Conservation (phyloP, 768 basidiomycete species). For the Phanerochaete carnosa region DNA sequence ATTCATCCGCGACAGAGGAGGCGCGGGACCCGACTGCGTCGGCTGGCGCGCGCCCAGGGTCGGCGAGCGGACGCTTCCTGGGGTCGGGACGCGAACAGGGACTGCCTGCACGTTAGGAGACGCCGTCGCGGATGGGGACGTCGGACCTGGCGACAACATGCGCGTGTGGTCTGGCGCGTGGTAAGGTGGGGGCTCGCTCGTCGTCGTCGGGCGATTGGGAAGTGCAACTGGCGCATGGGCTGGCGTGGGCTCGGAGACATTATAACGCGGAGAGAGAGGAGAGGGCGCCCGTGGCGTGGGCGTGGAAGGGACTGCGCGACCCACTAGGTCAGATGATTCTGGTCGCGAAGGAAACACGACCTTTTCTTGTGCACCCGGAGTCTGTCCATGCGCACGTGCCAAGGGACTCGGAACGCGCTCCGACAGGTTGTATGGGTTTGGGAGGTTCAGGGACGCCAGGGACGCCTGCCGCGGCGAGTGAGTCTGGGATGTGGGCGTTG, state of each 20-base stretch:
- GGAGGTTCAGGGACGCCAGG: slow-evolving; percentile 16
- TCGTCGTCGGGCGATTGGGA: slow-evolving; percentile 15
- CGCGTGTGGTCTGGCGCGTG: background rate
- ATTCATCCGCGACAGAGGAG: background rate
- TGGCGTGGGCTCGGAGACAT: slow-evolving; percentile 8
- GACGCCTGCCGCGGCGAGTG: slow-evolving; percentile 21
- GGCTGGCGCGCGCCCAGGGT: slow-evolving; percentile 16
- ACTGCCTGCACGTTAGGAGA: background rate
- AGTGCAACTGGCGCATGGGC: slow-evolving; percentile 3
- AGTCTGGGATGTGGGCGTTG: background rate
- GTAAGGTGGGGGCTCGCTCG: slow-evolving; percentile 14
- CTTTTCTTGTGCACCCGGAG: slow-evolving; percentile 7
- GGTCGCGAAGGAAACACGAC: slow-evolving; percentile 18
- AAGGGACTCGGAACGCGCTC: slow-evolving; percentile 20
- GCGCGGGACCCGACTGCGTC: slow-evolving; percentile 12
- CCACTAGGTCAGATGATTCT: background rate
- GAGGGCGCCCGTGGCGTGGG: slow-evolving; percentile 4
- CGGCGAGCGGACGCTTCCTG: slow-evolving; percentile 19
- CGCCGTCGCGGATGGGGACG: background rate
- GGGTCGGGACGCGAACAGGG: slow-evolving; percentile 21
- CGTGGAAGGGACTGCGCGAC: slow-evolving; percentile 12
- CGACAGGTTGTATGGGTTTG: slow-evolving; percentile 12
- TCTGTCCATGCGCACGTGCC: slow-evolving; percentile 7
- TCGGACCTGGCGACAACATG: background rate
- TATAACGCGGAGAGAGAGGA: slow-evolving; percentile 7